Conservation (phyloP, 805 yeast genomes). For the Candida quercuum region DNA sequence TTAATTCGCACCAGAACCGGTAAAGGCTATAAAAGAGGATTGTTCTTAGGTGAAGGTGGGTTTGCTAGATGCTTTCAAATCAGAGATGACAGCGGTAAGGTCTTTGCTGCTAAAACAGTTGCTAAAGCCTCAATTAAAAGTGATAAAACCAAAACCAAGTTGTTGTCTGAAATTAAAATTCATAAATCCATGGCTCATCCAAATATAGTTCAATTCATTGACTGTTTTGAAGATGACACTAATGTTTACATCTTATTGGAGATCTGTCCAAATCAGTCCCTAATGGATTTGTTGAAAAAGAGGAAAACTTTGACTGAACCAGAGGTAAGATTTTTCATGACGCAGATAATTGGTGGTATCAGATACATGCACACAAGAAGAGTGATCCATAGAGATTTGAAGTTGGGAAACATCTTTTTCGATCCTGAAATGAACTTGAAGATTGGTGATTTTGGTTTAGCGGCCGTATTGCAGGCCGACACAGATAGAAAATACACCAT, state of each 20-base stretch:
- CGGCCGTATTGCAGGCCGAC: slow-evolving; percentile 78
- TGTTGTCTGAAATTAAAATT: slow-evolving; percentile 89
- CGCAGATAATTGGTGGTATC: slow-evolving; percentile 91
- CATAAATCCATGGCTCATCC: slow-evolving; percentile 87
- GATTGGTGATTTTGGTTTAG: slow-evolving; percentile 97
- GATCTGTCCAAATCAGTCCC: slow-evolving; percentile 90
- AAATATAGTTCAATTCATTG: slow-evolving; percentile 87
- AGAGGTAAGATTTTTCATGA: slow-evolving; percentile 84
- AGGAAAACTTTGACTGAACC: slow-evolving; percentile 86
- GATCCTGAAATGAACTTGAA: slow-evolving; percentile 92
- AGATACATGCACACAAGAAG: slow-evolving; percentile 87
- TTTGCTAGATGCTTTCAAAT: slow-evolving; percentile 98
- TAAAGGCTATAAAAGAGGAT: slow-evolving; percentile 85
- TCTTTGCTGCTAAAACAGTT: slow-evolving; percentile 94
- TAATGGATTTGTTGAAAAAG: slow-evolving; percentile 85
- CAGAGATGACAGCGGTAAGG: slow-evolving; percentile 80
- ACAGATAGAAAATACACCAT: slow-evolving; percentile 83
- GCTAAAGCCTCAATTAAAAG: slow-evolving; percentile 92
- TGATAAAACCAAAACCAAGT: slow-evolving; percentile 78
- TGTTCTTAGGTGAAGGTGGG: slow-evolving; percentile 95
- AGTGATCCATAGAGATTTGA: slow-evolving; percentile 93
- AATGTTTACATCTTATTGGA: slow-evolving; percentile 92
- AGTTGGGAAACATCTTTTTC: slow-evolving; percentile 91
- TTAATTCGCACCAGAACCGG: slow-evolving; percentile 84
- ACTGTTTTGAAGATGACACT: slow-evolving; percentile 94